Evolutionary conservation across 2,329 filamentous ascomycete species (phyloP).

Genomic region (Sarocladium oryzae): DNA sequence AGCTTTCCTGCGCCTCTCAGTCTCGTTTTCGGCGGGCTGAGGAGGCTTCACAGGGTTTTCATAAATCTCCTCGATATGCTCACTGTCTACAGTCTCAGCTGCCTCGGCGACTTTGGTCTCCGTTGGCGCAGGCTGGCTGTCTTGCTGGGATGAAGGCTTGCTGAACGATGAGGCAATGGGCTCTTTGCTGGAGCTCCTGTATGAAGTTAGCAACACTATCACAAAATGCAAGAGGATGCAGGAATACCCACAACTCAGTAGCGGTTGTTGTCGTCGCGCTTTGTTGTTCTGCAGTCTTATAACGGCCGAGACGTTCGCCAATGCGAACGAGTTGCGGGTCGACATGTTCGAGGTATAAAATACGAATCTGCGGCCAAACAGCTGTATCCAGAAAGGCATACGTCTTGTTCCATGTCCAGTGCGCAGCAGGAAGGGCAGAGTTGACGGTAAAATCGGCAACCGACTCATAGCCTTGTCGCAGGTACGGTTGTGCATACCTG

Average conservation of each 20-base stretch:
- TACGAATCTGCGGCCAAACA: constrained; percentile 73
- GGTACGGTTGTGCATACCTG: constrained; percentile 66
- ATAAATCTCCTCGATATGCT: constrained; percentile 14
- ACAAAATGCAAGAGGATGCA: neutral
- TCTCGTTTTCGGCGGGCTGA: constrained; percentile 39
- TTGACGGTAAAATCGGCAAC: constrained; percentile 61
- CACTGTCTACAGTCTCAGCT: constrained; percentile 12
- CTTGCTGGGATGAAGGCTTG: constrained; percentile 24
- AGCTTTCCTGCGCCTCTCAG: constrained; percentile 49
- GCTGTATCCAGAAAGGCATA: constrained; percentile 66
- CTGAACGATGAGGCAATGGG: constrained; percentile 24
- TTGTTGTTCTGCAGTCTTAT: constrained; percentile 38
- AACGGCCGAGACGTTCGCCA: constrained; percentile 76
- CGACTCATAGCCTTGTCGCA: constrained; percentile 58
- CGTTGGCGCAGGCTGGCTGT: constrained; percentile 10
- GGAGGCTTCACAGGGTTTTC: constrained; percentile 36
- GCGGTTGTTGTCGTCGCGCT: constrained; percentile 16
- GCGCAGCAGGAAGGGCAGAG: constrained; percentile 65
- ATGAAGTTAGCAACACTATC: neutral
- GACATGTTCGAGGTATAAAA: constrained; percentile 84
- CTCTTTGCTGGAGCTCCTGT: constrained; percentile 11
- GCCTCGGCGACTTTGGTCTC: constrained; percentile 14
- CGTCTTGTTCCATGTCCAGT: constrained; percentile 63
- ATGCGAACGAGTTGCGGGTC: constrained; percentile 93
- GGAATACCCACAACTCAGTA: neutral